Evolutionary conservation across 495 filamentous ascomycete genomes (phyloP), one percentile per base, ranked within the genome.

Genomic region (Penicillium angulare): DNA sequence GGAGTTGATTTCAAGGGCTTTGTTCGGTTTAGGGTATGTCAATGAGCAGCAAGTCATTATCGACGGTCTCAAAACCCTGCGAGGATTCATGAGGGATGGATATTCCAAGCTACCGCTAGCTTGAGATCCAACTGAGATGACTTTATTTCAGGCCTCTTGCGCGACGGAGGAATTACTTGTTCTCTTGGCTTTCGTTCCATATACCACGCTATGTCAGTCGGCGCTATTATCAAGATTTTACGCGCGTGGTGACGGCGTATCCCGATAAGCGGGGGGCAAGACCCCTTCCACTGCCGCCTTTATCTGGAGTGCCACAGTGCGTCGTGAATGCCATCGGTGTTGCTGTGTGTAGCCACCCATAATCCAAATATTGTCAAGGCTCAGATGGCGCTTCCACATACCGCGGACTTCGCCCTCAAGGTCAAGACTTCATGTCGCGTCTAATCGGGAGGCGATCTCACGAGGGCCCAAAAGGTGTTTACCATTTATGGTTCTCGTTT

Each of bases 21-120:
- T 65, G 84, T 95, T 3, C 70, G 90, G 39, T 74, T 96, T n/a
- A 45, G 89, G 90, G 2, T 95, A 84, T 66, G 87, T 83, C 7
- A 83, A 77, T 48, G 77, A 86, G 36, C 89, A 85, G 0, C 73
- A 80, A 24, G 79, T 90, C 13, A 58, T 95, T 40, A 69, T 79
- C 31, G 76, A 84, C 52, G 90, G 83, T 2, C 53, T 95, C 53
- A 68, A 82, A 49, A 75, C 69, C 44, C 55, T 90, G 36, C 73
- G 73, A 15, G 52, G 53, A n/a, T 95, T 90, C 66, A 66, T 95
- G 65, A 67, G 68, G 35, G 77, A 78, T 35, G 75, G 74, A 22
- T 80, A 77, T 63, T 2, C n/a, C n/a, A n/a, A n/a, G n/a, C n/a
- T n/a, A n/a, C n/a, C n/a, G n/a, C n/a, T n/a, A n/a, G n/a, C n/a